Conservation (phyloP, 257 asterid genomes). For the Paraleonurus japonicus region DNA sequence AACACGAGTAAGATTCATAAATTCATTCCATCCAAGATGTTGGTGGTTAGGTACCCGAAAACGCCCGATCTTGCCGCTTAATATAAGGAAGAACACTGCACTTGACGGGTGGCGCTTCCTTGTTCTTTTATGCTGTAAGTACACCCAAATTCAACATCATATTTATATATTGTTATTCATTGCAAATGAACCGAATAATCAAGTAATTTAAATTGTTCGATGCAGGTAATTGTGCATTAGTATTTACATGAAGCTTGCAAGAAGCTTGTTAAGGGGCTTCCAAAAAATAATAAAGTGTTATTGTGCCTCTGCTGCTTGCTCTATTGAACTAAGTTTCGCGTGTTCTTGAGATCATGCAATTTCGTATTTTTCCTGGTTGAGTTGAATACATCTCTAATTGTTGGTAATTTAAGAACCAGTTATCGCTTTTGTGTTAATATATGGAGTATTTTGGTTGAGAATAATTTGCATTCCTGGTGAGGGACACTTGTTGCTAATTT, state of each 20-base stretch:
- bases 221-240: conserved; percentile 48
- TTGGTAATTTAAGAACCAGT: conserved; percentile 2
- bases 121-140: conserved; percentile 45
- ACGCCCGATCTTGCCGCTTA: conserved; percentile 69
- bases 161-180: background rate
- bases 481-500: background rate
- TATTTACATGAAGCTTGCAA: conserved; percentile 33
- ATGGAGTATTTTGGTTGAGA: conserved; percentile 27
- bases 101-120: conserved; percentile 66
- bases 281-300: conserved; percentile 21
- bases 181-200: background rate
- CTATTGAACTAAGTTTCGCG: conserved; percentile 22
- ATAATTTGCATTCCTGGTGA: conserved; percentile 21
- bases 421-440: conserved; percentile 24
- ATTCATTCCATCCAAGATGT: background rate
- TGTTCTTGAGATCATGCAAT: conserved; percentile 13
- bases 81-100: conserved; percentile 46
- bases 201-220: background rate
- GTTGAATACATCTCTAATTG: conserved; percentile 16
- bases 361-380: conserved; percentile 24
- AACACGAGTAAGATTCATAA: no score
- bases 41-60: conserved; percentile 29
- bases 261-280: conserved; percentile 21
- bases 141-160: background rate
- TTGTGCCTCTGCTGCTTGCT: conserved; percentile 31